A percentile compares a stretch with the other conserved stretches of the same genome.
These are phyloP conservation scores for Parastagonospora nodorum DNA, from an alignment of 2,329 filamentous ascomycete genomes.

Conservation along the genomic window DNA sequence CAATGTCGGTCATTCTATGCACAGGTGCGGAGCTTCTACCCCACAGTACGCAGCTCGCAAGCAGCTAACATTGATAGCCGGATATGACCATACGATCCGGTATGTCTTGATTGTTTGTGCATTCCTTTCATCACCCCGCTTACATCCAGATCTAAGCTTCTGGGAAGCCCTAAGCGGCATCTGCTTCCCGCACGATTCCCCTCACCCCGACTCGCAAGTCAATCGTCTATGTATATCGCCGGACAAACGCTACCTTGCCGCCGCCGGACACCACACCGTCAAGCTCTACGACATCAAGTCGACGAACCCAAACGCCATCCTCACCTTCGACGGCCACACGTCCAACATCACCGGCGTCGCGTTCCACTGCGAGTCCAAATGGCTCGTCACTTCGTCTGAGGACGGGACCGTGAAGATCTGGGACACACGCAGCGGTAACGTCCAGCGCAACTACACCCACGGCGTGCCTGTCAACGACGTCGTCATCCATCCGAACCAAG, in stretches of 20 bases:
- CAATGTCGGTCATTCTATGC: conserved; percentile 70
- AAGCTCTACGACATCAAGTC: conserved; percentile 99
- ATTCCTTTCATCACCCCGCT: conserved; percentile 2
- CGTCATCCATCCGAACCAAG: conserved; percentile 99
- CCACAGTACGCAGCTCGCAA: conserved; percentile 9
- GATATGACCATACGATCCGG: conserved; percentile 78
- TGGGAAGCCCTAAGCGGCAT: conserved; percentile 99
- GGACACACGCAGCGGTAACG: conserved; percentile 83
- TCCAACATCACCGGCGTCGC: conserved; percentile 95
- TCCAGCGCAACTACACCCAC: conserved; percentile 93
- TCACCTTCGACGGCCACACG: conserved; percentile 95
- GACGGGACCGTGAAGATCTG: conserved; percentile 97
- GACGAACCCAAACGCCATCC: conserved; percentile 90
- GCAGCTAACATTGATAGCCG: conserved; percentile 56
- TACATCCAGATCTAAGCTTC: conserved; percentile 64
- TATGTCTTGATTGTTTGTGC: conserved; percentile 45
- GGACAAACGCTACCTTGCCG: conserved; percentile 94
- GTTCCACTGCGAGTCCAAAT: conserved; percentile 98
- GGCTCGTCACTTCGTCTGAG: conserved; percentile 98
- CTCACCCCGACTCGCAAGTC: conserved; percentile 97
- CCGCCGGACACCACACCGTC: conserved; percentile 79
- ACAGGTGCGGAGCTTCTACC: conserved; percentile 58
- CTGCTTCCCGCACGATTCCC: conserved; percentile 97
- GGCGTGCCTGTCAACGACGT: conserved; percentile 92
- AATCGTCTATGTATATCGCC: conserved; percentile 98